These are phyloP conservation scores for Populus tremula DNA, from an alignment of 345 rosid genomes.

Conservation along the genomic window DNA sequence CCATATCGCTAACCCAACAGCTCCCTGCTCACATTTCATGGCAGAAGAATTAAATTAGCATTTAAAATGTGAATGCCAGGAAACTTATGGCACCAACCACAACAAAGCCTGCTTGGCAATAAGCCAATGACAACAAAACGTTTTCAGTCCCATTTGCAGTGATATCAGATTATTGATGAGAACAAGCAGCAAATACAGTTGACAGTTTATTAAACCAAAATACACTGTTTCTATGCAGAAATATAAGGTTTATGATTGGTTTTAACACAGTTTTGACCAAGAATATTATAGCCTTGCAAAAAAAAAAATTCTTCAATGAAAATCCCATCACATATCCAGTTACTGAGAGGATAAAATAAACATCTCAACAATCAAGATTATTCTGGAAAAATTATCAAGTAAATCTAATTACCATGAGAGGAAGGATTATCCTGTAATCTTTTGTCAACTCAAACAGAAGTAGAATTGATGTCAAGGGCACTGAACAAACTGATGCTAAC, in stretches of 20 bases:
- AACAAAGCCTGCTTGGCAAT: neutral
- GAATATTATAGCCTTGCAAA: too few relatives aligned
- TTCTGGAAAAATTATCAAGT: slow-evolving; percentile 1
- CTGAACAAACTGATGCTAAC: slow-evolving; percentile 95
- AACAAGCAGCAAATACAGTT: too few relatives aligned
- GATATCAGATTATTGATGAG: too few relatives aligned
- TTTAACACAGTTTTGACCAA: too few relatives aligned
- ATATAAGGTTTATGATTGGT: too few relatives aligned
- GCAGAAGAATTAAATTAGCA: slow-evolving; percentile 13
- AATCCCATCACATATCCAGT: too few relatives aligned
- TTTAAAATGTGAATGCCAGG: neutral
- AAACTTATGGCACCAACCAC: neutral
- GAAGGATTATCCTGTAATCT: slow-evolving; percentile 95
- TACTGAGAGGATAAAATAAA: too few relatives aligned
- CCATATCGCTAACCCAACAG: slow-evolving; percentile 99
- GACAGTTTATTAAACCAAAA: too few relatives aligned
- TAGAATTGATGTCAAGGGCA: slow-evolving; percentile 92
- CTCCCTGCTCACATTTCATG: slow-evolving; percentile 55
- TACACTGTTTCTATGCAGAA: too few relatives aligned
- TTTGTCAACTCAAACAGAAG: slow-evolving; percentile 91
- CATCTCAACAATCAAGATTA: neutral
- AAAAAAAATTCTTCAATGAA: too few relatives aligned
- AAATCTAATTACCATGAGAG: slow-evolving; percentile 69
- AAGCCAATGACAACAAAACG: neutral
- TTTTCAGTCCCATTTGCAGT: too few relatives aligned